Percentiles rank a stretch among this genome's conserved stretches.
Evolutionary conservation across 176 grass and related monocot genomes (phyloP).

Genomic region (Musa beccarii): DNA sequence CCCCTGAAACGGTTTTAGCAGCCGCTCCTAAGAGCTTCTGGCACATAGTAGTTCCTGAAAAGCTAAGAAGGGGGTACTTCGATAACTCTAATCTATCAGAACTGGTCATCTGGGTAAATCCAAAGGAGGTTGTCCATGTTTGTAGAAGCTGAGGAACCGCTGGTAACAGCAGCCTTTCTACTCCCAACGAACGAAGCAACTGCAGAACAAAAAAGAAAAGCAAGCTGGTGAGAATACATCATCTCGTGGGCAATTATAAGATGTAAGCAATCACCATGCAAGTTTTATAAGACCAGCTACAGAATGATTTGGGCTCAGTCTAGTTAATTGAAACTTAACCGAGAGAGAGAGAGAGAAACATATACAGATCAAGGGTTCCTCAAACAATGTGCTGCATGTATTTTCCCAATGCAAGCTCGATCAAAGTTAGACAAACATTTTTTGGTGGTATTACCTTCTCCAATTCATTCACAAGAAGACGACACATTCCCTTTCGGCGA

Average conservation of each 20-base stretch:
- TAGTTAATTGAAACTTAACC: background rate
- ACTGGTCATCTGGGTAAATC: slow-evolving; percentile 37
- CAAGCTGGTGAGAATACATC: slow-evolving; percentile 4
- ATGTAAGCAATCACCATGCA: background rate
- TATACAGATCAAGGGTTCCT: background rate
- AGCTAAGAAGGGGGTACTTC: slow-evolving; percentile 37
- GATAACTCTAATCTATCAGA: slow-evolving; percentile 36
- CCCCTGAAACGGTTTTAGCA: background rate
- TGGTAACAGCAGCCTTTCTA: slow-evolving; percentile 56
- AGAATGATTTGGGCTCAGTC: background rate
- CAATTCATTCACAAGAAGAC: slow-evolving; percentile 42
- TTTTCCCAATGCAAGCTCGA: background rate
- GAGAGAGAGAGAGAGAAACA: background rate
- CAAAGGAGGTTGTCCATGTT: slow-evolving; percentile 54
- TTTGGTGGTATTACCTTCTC: slow-evolving; percentile 47
- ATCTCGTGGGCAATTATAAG: background rate
- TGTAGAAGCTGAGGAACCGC: slow-evolving; percentile 48
- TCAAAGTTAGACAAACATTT: slow-evolving; percentile 16
- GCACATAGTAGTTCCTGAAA: slow-evolving; percentile 58
- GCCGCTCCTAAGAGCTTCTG: slow-evolving; percentile 29
- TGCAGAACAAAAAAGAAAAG: slow-evolving; percentile 30
- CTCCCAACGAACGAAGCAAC: slow-evolving; percentile 41
- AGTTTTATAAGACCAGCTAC: background rate
- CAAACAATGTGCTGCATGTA: background rate
- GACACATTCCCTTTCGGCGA: slow-evolving; percentile 55